phyloP scores from a whole-genome alignment of 371 early-diverging fungal species.

The Mortierella sp. region DNA sequence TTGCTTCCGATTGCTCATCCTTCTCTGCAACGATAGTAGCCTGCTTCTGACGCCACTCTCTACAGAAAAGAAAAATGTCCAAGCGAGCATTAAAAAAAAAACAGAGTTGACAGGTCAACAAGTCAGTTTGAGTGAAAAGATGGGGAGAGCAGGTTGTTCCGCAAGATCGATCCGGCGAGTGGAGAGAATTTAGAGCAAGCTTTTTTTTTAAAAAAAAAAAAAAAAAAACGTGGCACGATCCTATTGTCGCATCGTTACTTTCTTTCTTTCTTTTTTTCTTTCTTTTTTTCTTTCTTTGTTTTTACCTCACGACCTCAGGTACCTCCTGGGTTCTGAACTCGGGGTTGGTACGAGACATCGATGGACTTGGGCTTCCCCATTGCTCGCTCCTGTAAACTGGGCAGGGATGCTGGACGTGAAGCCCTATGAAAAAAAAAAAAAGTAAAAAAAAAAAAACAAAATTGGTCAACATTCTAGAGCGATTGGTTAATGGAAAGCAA shows the following conservation, averaged over 20 bases:
- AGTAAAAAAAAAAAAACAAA: not conserved
- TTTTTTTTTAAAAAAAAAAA: not conserved
- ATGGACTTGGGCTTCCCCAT: constrained; percentile 38
- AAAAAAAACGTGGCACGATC: not conserved
- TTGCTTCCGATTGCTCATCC: constrained; percentile 73
- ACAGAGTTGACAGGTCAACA: not conserved
- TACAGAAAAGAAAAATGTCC: constrained; percentile 33
- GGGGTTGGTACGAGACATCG: constrained; percentile 10
- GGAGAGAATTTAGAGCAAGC: too few relatives aligned
- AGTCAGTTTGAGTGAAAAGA: not conserved
- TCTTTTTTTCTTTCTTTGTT: too few relatives aligned
- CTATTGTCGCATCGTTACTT: not conserved
- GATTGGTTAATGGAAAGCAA: not conserved
- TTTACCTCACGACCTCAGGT: constrained; percentile 67
- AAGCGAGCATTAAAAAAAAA: not conserved
- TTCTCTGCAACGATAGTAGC: constrained; percentile 77
- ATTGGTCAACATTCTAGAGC: not conserved
- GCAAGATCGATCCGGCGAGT: too few relatives aligned
- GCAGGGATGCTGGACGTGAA: constrained; percentile 44
- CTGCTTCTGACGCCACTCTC: constrained; percentile 88
- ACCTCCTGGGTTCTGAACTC: constrained; percentile 60
- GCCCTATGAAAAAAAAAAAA: constrained; percentile 8
- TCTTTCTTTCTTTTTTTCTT: too few relatives aligned
- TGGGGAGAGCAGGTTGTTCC: too few relatives aligned
- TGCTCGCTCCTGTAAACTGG: constrained; percentile 41